phyloP scores from a whole-genome alignment of 768 basidiomycete species.

The Atractiella rhizophila region DNA sequence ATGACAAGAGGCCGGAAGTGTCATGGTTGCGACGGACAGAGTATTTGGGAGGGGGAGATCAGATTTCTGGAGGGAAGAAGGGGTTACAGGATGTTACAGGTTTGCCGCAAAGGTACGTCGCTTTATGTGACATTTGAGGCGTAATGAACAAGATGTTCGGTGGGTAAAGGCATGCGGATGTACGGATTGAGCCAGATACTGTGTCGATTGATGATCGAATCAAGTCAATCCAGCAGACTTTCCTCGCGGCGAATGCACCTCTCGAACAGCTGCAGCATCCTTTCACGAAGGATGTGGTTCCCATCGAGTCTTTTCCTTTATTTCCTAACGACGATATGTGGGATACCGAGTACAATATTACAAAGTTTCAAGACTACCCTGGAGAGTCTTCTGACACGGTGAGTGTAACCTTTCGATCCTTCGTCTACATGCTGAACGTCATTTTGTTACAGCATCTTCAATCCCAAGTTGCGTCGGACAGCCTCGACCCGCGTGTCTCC shows the following conservation, averaged over 20 bases:
- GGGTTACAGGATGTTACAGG: not conserved
- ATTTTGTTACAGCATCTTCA: not conserved
- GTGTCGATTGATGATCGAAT: slow-evolving; percentile 7
- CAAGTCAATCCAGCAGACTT: slow-evolving; percentile 11
- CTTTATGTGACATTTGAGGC: not conserved
- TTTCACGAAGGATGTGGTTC: slow-evolving; percentile 45
- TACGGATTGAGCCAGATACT: not conserved
- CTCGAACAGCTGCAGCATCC: slow-evolving; percentile 38
- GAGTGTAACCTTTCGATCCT: not conserved
- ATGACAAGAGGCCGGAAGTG: slow-evolving; percentile 31
- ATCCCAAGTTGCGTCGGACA: not conserved
- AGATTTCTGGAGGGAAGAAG: not conserved
- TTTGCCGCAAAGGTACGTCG: not conserved
- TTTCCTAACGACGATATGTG: slow-evolving; percentile 65
- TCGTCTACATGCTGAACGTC: not conserved
- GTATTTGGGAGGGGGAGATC: slow-evolving; percentile 29
- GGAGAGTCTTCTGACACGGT: not conserved
- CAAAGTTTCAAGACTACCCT: slow-evolving; percentile 22
- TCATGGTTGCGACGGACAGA: slow-evolving; percentile 83
- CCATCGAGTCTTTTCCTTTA: slow-evolving; percentile 56
- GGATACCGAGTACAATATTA: slow-evolving; percentile 31
- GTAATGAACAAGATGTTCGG: not conserved
- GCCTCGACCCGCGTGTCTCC: not conserved
- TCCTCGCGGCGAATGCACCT: slow-evolving; percentile 9
- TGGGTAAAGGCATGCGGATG: not conserved